phyloP scores from a whole-genome alignment of 257 asterid species.

The Ocimum tenuiflorum region DNA sequence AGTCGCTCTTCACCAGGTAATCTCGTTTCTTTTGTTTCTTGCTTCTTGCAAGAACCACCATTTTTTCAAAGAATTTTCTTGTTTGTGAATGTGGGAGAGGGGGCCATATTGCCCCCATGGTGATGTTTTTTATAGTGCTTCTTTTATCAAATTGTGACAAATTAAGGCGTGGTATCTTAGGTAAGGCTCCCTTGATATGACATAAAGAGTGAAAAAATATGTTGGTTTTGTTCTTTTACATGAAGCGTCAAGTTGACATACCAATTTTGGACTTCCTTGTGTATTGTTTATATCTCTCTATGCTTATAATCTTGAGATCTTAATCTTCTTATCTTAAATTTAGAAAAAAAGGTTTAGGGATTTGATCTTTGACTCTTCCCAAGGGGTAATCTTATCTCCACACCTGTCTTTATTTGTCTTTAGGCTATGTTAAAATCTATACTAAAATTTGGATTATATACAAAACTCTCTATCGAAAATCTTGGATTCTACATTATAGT shows the following conservation, averaged over 20 bases:
- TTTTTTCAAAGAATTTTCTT: background rate
- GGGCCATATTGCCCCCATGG: background rate
- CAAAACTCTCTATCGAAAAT: background rate
- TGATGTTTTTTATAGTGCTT: background rate
- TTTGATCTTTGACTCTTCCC: background rate
- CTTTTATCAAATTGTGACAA: conserved; percentile 10
- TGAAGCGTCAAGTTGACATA: background rate
- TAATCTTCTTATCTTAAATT: background rate
- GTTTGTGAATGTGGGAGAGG: conserved; percentile 8
- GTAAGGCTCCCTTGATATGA: background rate
- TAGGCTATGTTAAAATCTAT: background rate
- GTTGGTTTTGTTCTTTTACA: conserved; percentile 1
- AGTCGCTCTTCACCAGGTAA: conserved; percentile 17
- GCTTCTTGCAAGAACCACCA: conserved; percentile 17
- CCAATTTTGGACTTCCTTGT: background rate
- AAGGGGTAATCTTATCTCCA: background rate
- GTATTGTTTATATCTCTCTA: background rate
- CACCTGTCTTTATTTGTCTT: background rate
- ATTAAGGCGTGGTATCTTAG: conserved; percentile 3
- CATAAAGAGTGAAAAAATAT: background rate
- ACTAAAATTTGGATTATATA: background rate
- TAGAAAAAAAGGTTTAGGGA: background rate
- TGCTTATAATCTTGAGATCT: background rate
- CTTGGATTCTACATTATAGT: background rate
- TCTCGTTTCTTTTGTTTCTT: conserved; percentile 16